Conservation (phyloP, 768 basidiomycete genomes). For the Tylopilus cervinicoccineus region DNA sequence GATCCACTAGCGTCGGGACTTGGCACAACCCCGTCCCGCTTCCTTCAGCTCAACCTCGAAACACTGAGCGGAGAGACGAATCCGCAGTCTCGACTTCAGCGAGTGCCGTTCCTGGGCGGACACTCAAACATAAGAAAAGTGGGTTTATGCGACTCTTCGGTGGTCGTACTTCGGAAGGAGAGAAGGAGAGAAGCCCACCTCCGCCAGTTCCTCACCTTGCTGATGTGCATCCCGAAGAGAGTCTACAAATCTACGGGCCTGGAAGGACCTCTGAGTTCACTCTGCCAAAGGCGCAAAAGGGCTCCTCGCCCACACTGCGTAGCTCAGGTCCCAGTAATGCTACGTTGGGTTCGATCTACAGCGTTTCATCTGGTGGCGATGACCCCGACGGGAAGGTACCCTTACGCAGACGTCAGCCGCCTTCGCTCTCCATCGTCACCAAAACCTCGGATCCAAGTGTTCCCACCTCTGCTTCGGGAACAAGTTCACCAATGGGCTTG, state of each 20-base stretch:
- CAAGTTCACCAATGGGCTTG: slow-evolving; percentile 6
- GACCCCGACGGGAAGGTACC: slow-evolving; percentile 18
- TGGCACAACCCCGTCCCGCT: slow-evolving; percentile 40
- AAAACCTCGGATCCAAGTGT: slow-evolving; percentile 13
- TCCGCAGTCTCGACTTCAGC: slow-evolving; percentile 16
- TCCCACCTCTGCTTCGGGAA: slow-evolving; percentile 12
- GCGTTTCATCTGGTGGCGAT: slow-evolving; percentile 6
- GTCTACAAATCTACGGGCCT: slow-evolving; percentile 17
- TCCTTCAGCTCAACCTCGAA: slow-evolving; percentile 36
- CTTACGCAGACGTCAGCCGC: slow-evolving; percentile 29
- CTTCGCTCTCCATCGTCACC: slow-evolving; percentile 29
- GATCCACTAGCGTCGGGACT: slow-evolving; percentile 60
- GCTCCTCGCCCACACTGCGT: slow-evolving; percentile 36
- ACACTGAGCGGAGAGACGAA: slow-evolving; percentile 44
- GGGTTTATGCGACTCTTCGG: slow-evolving; percentile 79
- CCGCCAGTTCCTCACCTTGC: slow-evolving; percentile 57
- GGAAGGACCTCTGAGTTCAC: slow-evolving; percentile 30
- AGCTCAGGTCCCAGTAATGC: slow-evolving; percentile 15
- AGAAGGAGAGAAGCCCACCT: slow-evolving; percentile 37
- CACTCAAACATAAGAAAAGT: slow-evolving; percentile 74
- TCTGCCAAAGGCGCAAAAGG: slow-evolving; percentile 37
- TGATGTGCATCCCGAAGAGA: slow-evolving; percentile 33
- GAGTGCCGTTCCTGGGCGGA: slow-evolving; percentile 34
- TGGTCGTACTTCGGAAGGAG: slow-evolving; percentile 33
- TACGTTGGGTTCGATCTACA: slow-evolving; percentile 15